phyloP scores from a whole-genome alignment of 2,329 filamentous ascomycete genomes.

The Sporothrix sp. region DNA sequence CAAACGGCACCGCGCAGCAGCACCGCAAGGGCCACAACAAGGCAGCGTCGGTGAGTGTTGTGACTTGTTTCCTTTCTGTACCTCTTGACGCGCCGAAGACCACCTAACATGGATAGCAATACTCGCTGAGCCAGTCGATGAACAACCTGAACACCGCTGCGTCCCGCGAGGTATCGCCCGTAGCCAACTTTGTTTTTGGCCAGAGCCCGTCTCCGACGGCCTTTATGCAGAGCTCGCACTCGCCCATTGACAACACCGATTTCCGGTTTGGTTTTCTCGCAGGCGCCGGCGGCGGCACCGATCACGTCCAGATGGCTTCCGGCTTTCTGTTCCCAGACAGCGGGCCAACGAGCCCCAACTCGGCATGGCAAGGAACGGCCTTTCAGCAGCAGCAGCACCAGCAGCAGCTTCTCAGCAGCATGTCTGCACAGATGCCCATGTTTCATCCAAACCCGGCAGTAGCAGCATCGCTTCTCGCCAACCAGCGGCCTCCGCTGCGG shows the following conservation, averaged over 20 bases:
- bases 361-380: conserved; percentile 10
- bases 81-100: conserved; percentile 19
- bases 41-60: conserved; percentile 33
- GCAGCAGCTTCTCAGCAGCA: conserved; percentile 5
- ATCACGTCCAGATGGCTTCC: conserved; percentile 7
- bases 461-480: not conserved
- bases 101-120: conserved; percentile 31
- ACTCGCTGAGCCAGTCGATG: conserved; percentile 41
- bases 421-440: conserved; percentile 11
- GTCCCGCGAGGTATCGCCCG: conserved; percentile 47
- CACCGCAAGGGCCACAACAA: conserved; percentile 27
- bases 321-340: conserved; percentile 14
- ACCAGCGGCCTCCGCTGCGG: conserved; percentile 10
- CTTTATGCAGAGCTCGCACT: conserved; percentile 38
- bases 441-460: conserved; percentile 6
- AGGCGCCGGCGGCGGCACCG: conserved; percentile 1
- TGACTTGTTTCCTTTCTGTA: not conserved
- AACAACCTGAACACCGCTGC: conserved; percentile 36
- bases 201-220: conserved; percentile 42
- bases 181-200: conserved; percentile 41
- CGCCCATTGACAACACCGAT: conserved; percentile 33
- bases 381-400: conserved; percentile 12
- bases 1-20: not conserved
- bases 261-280: conserved; percentile 22
- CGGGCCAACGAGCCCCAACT: conserved; percentile 13